These are phyloP conservation scores for Choiromyces venosus DNA, from an alignment of 495 filamentous ascomycete species.

Conservation along the genomic window DNA sequence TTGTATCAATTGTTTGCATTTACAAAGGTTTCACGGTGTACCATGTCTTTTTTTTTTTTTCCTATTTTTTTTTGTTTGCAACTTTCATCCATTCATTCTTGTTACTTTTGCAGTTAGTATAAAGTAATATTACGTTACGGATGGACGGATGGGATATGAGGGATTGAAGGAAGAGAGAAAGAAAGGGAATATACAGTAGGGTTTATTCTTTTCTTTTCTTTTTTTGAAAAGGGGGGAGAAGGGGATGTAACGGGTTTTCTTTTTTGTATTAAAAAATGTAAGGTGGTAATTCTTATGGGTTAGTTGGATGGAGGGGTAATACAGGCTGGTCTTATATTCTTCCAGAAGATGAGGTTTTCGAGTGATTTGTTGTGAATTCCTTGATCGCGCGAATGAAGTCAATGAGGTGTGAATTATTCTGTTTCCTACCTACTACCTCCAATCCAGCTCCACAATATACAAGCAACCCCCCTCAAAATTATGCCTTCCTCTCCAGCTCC, in stretches of 20 bases:
- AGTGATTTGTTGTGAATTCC: constrained; percentile 6
- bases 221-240: constrained; percentile 29
- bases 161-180: constrained; percentile 12
- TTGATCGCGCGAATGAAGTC: too few species aligned
- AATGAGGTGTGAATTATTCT: constrained; percentile 4
- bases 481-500: constrained; percentile 3
- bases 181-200: constrained; percentile 6
- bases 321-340: not conserved
- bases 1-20: constrained; percentile 2
- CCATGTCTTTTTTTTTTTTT: not conserved
- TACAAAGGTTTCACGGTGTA: constrained; percentile 5
- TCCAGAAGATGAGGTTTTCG: not conserved
- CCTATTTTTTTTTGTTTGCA: not conserved
- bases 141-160: constrained; percentile 13
- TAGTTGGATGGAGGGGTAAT: not conserved
- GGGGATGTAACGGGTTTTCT: not conserved
- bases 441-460: not conserved
- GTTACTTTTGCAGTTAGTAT: not conserved
- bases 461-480: not conserved
- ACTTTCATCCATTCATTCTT: not conserved
- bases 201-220: constrained; percentile 8
- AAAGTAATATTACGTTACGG: not conserved
- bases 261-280: too few species aligned
- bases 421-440: constrained; percentile 13
- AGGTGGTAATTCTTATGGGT: too few species aligned